A percentile compares a stretch with the other conserved stretches of the same genome.
These are phyloP conservation scores for Yamadazyma ubonensis DNA, from an alignment of 805 yeast species.

Conservation along the genomic window DNA sequence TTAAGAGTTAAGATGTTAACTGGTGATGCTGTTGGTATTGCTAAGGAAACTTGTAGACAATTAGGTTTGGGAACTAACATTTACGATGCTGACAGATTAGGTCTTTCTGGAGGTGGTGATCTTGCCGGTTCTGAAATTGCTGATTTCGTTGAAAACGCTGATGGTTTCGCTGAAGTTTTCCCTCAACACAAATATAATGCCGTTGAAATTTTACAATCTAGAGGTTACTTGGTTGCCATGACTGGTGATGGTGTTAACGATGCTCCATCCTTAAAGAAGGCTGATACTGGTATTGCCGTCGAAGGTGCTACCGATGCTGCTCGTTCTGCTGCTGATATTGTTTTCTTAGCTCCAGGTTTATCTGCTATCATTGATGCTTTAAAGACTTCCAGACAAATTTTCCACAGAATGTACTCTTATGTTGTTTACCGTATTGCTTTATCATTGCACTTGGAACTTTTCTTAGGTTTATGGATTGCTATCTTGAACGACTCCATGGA, in stretches of 20 bases:
- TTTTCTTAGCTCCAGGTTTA: constrained; percentile 90
- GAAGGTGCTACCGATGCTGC: constrained; percentile 98
- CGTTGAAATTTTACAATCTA: constrained; percentile 90
- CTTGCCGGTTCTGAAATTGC: constrained; percentile 97
- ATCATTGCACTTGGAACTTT: constrained; percentile 90
- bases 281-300: constrained; percentile 90
- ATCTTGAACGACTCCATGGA: constrained; percentile 81
- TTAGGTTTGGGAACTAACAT: constrained; percentile 95
- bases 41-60: constrained; percentile 97
- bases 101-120: constrained; percentile 91
- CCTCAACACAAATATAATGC: constrained; percentile 97
- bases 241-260: constrained; percentile 99
- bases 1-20: constrained; percentile 96
- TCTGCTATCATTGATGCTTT: constrained; percentile 90
- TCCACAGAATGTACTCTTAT: constrained; percentile 98
- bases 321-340: constrained; percentile 95
- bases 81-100: constrained; percentile 94
- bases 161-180: constrained; percentile 98
- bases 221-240: constrained; percentile 98
- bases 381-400: constrained; percentile 93
- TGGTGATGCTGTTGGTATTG: constrained; percentile 99
- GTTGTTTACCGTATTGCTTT: constrained; percentile 97
- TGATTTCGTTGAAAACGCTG: constrained; percentile 96
- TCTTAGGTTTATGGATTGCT: constrained; percentile 96
- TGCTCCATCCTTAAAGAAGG: constrained; percentile 96